These are phyloP conservation scores for Colletotrichum musicola DNA, from an alignment of 2,329 filamentous ascomycete species.

Conservation along the genomic window DNA sequence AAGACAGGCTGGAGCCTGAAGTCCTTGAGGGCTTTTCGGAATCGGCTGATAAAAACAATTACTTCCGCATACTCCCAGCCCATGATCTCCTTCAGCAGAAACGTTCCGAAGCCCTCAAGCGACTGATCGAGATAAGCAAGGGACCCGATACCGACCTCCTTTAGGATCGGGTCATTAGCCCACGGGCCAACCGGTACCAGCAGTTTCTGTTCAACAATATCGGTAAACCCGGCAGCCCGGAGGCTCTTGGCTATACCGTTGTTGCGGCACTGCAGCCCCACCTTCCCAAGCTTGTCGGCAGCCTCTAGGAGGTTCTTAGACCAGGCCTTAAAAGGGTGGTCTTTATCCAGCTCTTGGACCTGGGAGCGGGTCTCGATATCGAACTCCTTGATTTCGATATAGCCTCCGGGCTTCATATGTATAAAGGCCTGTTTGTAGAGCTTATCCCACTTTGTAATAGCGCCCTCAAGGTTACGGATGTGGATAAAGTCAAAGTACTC, in stretches of 20 bases:
- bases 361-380: conserved; percentile 39
- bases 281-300: conserved; percentile 45
- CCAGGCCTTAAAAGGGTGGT: conserved; percentile 41
- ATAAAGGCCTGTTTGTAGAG: conserved; percentile 56
- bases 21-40: conserved; percentile 31
- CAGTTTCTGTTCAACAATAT: conserved; percentile 36
- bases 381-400: conserved; percentile 47
- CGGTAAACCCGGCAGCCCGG: conserved; percentile 43
- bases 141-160: conserved; percentile 38
- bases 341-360: not conserved
- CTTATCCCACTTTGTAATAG: conserved; percentile 71
- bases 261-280: conserved; percentile 45
- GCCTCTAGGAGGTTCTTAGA: conserved; percentile 46
- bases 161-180: conserved; percentile 30
- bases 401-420: conserved; percentile 59
- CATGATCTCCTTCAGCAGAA: conserved; percentile 45
- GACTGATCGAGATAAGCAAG: conserved; percentile 42
- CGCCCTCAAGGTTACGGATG: conserved; percentile 69
- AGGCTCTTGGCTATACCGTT: conserved; percentile 41
- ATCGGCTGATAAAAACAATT: conserved; percentile 42
- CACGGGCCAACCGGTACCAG: conserved; percentile 38
- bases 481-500: conserved; percentile 70
- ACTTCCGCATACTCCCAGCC: conserved; percentile 46
- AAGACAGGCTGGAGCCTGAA: not conserved
- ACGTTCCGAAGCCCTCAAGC: conserved; percentile 46